phyloP scores from a whole-genome alignment of 306 rosid species.

The Ormosia emarginata region DNA sequence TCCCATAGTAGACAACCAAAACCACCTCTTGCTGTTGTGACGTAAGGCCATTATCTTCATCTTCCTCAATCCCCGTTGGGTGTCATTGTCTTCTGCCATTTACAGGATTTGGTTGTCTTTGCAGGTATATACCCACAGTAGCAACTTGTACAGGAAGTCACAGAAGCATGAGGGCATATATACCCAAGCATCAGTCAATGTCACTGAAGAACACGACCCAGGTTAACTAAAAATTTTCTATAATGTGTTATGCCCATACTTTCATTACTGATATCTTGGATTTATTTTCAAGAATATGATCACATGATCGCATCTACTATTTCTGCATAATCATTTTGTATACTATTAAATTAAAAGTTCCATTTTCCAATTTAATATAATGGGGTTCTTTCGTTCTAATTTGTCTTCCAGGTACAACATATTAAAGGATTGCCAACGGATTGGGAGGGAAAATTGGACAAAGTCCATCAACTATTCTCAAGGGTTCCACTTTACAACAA shows the following conservation, averaged over 20 bases:
- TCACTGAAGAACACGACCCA: conserved; percentile 66
- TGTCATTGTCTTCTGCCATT: not conserved
- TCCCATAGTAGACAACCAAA: conserved; percentile 39
- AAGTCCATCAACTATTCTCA: conserved; percentile 66
- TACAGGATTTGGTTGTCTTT: not conserved
- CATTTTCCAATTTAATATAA: not conserved
- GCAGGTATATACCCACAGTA: conserved; percentile 70
- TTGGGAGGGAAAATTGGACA: conserved; percentile 64
- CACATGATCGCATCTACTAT: not conserved
- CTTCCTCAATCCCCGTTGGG: not conserved
- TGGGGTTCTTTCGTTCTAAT: not conserved
- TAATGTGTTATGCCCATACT: not conserved
- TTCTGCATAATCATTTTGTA: not conserved
- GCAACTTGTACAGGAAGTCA: conserved; percentile 82
- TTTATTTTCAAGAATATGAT: not conserved
- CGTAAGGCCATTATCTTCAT: conserved; percentile 40
- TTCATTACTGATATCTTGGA: not conserved
- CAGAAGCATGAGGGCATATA: conserved; percentile 68
- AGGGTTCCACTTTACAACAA: conserved; percentile 74
- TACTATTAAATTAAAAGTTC: not conserved
- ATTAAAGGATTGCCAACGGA: conserved; percentile 63
- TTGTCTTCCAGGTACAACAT: conserved; percentile 52
- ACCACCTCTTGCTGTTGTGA: conserved; percentile 65
- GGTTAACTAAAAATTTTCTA: conserved; percentile 36
- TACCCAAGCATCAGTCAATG: conserved; percentile 81